A percentile compares a stretch with the other conserved stretches of the same genome.
These are phyloP conservation scores for Picea sitchensis DNA, from an alignment of 75 land plant species.

Conservation along the genomic window DNA sequence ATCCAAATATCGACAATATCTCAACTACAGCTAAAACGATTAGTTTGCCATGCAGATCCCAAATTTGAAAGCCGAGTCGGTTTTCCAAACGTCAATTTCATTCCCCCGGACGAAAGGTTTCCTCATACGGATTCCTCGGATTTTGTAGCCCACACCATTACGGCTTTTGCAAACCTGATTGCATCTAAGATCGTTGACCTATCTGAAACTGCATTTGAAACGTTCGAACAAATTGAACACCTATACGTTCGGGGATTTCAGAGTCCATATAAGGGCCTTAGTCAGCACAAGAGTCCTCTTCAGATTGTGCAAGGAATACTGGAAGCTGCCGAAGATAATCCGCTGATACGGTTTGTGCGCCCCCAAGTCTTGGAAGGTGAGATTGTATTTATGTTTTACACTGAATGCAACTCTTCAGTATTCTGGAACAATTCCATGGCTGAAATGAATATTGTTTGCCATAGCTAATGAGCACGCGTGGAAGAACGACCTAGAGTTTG, in stretches of 20 bases:
- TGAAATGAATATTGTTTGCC: not conserved
- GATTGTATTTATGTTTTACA: too few relatives aligned
- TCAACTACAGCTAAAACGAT: too few relatives aligned
- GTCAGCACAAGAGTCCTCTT: not conserved
- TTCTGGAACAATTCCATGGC: too few relatives aligned
- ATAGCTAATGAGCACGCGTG: slow-evolving; percentile 75
- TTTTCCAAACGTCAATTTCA: not conserved
- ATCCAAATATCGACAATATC: too few relatives aligned
- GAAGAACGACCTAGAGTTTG: slow-evolving; percentile 83
- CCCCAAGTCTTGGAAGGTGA: not conserved
- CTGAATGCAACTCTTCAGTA: not conserved
- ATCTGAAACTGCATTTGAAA: slow-evolving; percentile 11
- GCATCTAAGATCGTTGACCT: not conserved
- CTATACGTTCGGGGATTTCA: slow-evolving; percentile 2
- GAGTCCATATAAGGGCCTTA: not conserved
- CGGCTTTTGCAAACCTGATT: not conserved
- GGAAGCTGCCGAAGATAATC: not conserved
- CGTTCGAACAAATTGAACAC: slow-evolving; percentile 23
- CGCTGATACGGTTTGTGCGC: not conserved
- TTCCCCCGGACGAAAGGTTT: not conserved
- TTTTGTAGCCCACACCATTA: not conserved
- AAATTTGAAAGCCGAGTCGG: too few relatives aligned
- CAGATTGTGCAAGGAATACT: not conserved
- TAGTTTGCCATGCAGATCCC: too few relatives aligned
- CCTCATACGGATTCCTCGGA: not conserved